Percentiles rank a stretch among this genome's conserved stretches.
Conservation (phyloP, 768 basidiomycete genomes). For the Amyloporia xantha region DNA sequence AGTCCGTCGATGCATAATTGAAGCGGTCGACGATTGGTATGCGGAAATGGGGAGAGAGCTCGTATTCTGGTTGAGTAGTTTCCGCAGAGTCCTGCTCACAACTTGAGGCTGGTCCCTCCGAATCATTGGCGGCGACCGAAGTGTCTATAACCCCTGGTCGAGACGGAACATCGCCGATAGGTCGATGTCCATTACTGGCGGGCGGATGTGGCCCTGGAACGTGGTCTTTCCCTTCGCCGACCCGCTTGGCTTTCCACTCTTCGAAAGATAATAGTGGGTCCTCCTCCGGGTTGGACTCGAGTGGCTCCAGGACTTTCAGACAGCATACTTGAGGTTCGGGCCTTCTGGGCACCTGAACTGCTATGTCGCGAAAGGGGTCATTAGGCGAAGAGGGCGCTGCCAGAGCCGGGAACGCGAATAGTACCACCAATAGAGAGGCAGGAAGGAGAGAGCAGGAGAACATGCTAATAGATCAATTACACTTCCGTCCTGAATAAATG, state of each 20-base stretch:
- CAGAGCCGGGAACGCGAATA: slow-evolving; percentile 31
- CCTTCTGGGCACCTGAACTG: slow-evolving; percentile 38
- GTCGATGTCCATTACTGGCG: not conserved
- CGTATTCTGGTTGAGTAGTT: slow-evolving; percentile 21
- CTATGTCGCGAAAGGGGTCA: slow-evolving; percentile 58
- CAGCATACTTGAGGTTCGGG: slow-evolving; percentile 63
- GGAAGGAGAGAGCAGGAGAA: slow-evolving; percentile 24
- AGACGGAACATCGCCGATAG: not conserved
- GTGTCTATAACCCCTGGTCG: not conserved
- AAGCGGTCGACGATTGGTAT: slow-evolving; percentile 82
- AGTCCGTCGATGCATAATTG: slow-evolving; percentile 92
- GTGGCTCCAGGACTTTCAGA: slow-evolving; percentile 43
- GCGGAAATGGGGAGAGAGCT: slow-evolving; percentile 53
- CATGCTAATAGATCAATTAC: slow-evolving; percentile 13
- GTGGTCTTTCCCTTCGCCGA: slow-evolving; percentile 24
- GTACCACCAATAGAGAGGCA: slow-evolving; percentile 28
- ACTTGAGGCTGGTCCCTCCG: not conserved
- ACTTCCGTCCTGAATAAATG: no score
- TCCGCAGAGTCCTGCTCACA: slow-evolving; percentile 11
- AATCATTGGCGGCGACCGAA: slow-evolving; percentile 1
- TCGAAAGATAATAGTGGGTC: slow-evolving; percentile 75
- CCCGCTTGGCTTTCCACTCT: slow-evolving; percentile 78
- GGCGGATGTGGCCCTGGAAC: not conserved
- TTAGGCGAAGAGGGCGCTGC: slow-evolving; percentile 34
- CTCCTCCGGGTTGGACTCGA: slow-evolving; percentile 43